Evolutionary conservation across 2,329 filamentous ascomycete genomes (phyloP), one percentile per base, ranked within the genome.

Genomic region (Thelonectria discophora): DNA sequence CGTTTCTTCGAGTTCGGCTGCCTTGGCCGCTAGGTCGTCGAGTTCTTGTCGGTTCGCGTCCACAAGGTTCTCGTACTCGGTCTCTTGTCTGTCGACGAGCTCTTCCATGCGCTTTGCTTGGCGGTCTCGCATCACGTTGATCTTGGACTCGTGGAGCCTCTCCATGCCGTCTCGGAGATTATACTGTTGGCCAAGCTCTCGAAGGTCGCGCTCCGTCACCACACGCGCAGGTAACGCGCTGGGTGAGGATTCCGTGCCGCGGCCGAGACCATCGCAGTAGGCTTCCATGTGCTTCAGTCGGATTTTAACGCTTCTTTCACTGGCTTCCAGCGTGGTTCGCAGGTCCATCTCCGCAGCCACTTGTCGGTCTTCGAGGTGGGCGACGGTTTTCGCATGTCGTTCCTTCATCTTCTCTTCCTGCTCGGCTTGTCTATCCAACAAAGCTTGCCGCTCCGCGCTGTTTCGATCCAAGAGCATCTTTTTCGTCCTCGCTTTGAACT

Each of bases 211-310:
- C 69, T 88, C 84, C 2, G 87, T 89, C 15, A 89, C 85, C 1
- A 82, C 75, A 8, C 87, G 78, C 1, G 77, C 76, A 3, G 84
- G 83, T 73, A 84, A 55, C 5, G 64, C 49, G 24, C 39, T 48
- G 8, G 54, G 79, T 3, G 72, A 66, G 1, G 73, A 67, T 34
- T 69, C 75, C 2, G 76, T 73, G 21, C 73, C 78, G 32, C 78
- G 78, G 4, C 83, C 84, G 1, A 85, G 74, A 4, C 82, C 81
- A 61, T 86, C 81, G 68, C 86, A 89, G 72, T 89, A 89, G 6
- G 86, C 86, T 67, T 89, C 86, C 87, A 89, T 89, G 65, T 89
- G 84, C 69, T 82, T 84, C n/a, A 89, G 76, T 13, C 86, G 81
- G 39, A 87, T 84, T 32, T 78, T 79, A 39, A 88, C 80, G 65